These are phyloP conservation scores for Brassica rapa DNA, from an alignment of 345 rosid species.

Conservation along the genomic window DNA sequence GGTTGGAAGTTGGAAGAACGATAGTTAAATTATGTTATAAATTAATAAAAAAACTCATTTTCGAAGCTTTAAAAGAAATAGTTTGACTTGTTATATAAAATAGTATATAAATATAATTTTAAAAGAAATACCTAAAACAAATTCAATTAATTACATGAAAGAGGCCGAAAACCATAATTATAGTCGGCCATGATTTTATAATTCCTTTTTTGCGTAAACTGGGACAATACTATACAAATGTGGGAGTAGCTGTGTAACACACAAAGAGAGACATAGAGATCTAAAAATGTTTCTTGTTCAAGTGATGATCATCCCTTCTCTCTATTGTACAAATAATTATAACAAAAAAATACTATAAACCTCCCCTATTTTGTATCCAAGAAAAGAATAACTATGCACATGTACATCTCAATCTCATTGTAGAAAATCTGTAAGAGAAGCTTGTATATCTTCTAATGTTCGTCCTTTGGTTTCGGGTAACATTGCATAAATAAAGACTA, in stretches of 20 bases:
- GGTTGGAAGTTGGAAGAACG: slow-evolving; percentile 11
- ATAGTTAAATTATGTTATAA: neutral
- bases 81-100: neutral
- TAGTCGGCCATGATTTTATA: neutral
- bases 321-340: slow-evolving; percentile 11
- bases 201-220: neutral
- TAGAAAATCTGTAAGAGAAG: slow-evolving; percentile 41
- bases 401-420: slow-evolving; percentile 21
- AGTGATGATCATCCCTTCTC: slow-evolving; percentile 6
- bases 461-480: slow-evolving; percentile 69
- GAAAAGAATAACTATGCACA: slow-evolving; percentile 1
- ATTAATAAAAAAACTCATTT: neutral
- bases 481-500: slow-evolving; percentile 48
- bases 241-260: neutral
- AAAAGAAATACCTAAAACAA: neutral
- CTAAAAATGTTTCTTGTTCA: slow-evolving; percentile 8
- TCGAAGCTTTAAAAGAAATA: neutral
- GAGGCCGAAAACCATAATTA: neutral
- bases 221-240: slow-evolving; percentile 1
- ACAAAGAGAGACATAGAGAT: slow-evolving; percentile 5
- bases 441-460: slow-evolving; percentile 62
- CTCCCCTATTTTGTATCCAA: slow-evolving; percentile 9
- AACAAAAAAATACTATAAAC: slow-evolving; percentile 27
- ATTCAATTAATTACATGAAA: neutral
- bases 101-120: neutral